Percentiles rank a stretch among this genome's conserved stretches.
Evolutionary conservation across 1,284 basidiomycete species (phyloP).

Genomic region (Golubevia pallescens): DNA sequence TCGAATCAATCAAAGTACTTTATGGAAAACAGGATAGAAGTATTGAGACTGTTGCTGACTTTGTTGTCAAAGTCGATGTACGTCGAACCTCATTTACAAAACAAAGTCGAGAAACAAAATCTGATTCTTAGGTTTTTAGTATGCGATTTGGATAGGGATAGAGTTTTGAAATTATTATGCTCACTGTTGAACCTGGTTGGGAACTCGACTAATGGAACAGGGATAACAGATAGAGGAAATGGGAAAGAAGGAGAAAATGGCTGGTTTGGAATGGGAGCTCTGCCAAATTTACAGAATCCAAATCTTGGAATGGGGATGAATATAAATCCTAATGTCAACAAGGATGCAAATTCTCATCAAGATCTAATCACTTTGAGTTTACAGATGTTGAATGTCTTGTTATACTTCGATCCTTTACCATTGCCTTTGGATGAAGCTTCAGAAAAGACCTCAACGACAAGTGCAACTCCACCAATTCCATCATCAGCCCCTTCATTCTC

Average conservation of each 20-base stretch:
- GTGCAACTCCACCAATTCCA: not conserved
- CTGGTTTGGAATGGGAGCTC: no score
- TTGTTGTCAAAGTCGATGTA: slow-evolving; percentile 57
- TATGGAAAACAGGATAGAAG: slow-evolving; percentile 33
- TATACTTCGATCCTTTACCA: slow-evolving; percentile 22
- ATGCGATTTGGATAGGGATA: slow-evolving; percentile 15
- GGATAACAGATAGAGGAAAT: no score
- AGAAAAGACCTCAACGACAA: not conserved
- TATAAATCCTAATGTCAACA: not conserved
- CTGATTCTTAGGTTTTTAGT: no score
- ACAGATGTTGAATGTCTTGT: slow-evolving; percentile 43
- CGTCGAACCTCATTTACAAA: not conserved
- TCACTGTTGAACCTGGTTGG: slow-evolving; percentile 36
- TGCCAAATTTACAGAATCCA: no score
- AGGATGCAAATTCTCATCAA: not conserved
- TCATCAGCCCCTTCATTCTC: not conserved
- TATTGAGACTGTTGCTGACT: slow-evolving; percentile 48
- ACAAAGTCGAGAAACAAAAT: not conserved
- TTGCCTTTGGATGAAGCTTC: no score
- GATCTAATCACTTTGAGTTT: slow-evolving; percentile 19
- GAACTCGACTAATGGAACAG: no score
- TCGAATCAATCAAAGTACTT: not conserved
- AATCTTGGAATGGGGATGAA: not conserved
- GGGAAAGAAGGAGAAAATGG: no score
- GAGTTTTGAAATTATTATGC: slow-evolving; percentile 53